Evolutionary conservation across 2,329 filamentous ascomycete genomes (phyloP).

Genomic region (Aspergillus ruber): DNA sequence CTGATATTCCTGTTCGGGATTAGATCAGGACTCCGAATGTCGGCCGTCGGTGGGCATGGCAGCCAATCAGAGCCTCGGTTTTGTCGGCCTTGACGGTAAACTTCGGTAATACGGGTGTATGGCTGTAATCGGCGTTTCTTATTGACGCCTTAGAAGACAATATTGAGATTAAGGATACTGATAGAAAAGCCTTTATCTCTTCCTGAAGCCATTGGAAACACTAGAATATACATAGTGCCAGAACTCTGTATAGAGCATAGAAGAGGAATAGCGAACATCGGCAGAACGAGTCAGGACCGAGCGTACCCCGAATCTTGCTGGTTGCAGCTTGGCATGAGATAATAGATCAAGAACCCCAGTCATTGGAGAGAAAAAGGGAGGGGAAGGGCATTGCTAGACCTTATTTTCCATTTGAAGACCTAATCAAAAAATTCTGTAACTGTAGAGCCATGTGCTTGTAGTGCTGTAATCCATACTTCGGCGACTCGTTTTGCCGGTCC

Average conservation of each 20-base stretch:
- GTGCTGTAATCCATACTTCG: not conserved
- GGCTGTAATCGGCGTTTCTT: not conserved
- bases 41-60: constrained; percentile 2
- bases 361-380: not conserved
- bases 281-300: too few species aligned
- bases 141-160: not conserved
- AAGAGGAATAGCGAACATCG: too few species aligned
- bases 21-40: constrained; percentile 29
- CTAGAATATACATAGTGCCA: too few species aligned
- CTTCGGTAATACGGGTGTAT: constrained; percentile 11
- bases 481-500: constrained; percentile 4
- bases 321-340: not conserved
- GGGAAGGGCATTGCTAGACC: not conserved
- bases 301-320: too few species aligned
- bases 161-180: not conserved
- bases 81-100: constrained; percentile 3
- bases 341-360: not conserved
- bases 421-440: too few species aligned
- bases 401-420: too few species aligned
- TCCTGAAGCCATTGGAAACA: too few species aligned
- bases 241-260: too few species aligned
- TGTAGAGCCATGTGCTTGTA: not conserved
- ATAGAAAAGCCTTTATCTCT: too few species aligned
- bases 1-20: constrained; percentile 14
- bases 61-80: constrained; percentile 29